phyloP scores from a whole-genome alignment of 768 basidiomycete species.

The Cyathus striatus region DNA sequence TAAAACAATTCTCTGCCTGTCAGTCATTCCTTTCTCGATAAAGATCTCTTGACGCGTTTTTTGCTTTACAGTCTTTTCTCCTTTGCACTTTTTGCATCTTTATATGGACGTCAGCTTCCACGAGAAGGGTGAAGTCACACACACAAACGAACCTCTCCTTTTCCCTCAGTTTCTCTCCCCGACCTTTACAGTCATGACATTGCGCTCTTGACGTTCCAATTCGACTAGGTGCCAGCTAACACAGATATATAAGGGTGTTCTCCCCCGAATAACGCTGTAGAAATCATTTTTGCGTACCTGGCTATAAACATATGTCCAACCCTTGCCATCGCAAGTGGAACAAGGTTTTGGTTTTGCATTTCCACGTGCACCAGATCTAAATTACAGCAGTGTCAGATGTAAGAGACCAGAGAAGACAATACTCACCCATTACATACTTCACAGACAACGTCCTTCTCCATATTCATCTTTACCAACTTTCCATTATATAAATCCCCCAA shows the following conservation, averaged over 20 bases:
- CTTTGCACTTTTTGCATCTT: slow-evolving; percentile 97
- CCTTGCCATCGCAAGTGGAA: slow-evolving; percentile 77
- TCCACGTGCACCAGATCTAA: slow-evolving; percentile 76
- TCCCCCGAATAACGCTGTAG: not conserved
- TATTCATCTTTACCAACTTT: slow-evolving; percentile 80
- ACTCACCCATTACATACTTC: slow-evolving; percentile 73
- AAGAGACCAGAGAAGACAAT: slow-evolving; percentile 3
- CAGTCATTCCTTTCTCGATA: slow-evolving; percentile 82
- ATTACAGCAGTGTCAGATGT: slow-evolving; percentile 6
- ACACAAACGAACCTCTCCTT: slow-evolving; percentile 64
- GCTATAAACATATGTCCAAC: slow-evolving; percentile 59
- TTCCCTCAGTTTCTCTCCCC: slow-evolving; percentile 69
- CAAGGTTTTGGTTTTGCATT: slow-evolving; percentile 85
- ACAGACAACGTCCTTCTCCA: slow-evolving; percentile 85
- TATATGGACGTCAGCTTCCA: not conserved
- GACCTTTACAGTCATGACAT: slow-evolving; percentile 69
- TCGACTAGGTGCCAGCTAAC: no score
- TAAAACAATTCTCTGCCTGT: slow-evolving; percentile 81
- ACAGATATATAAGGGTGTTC: slow-evolving; percentile 28
- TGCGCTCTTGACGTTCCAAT: slow-evolving; percentile 46
- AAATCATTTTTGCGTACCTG: slow-evolving; percentile 31
- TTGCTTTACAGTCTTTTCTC: slow-evolving; percentile 75
- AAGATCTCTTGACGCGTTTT: slow-evolving; percentile 87
- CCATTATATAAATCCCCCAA: slow-evolving; percentile 93
- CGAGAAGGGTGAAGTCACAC: not conserved